phyloP scores from a whole-genome alignment of 2,329 filamentous ascomycete species.

The Talaromyces sp. region DNA sequence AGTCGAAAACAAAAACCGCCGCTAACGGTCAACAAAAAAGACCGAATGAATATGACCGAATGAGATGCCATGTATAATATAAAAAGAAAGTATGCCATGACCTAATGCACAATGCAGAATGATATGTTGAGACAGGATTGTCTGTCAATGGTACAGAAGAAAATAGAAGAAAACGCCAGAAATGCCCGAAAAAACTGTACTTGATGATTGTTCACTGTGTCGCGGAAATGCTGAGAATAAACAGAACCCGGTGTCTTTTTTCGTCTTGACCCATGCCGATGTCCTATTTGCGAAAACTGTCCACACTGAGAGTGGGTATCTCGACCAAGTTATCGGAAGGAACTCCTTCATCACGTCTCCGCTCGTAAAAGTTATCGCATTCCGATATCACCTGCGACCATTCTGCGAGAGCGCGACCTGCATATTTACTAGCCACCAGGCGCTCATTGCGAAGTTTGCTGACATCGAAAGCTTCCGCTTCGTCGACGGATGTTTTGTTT shows the following conservation, averaged over 20 bases:
- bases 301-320: constrained; percentile 58
- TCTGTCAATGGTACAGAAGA: background rate
- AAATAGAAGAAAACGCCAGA: background rate
- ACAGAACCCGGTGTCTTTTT: background rate
- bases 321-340: constrained; percentile 54
- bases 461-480: constrained; percentile 2
- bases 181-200: background rate
- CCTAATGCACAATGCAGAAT: background rate
- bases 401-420: constrained; percentile 59
- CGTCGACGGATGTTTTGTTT: constrained; percentile 6
- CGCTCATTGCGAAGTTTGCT: constrained; percentile 20
- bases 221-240: background rate
- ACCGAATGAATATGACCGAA: background rate
- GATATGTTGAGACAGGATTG: background rate
- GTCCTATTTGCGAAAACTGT: constrained; percentile 51
- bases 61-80: background rate
- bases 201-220: background rate
- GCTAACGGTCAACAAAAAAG: background rate
- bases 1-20: background rate
- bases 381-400: constrained; percentile 59
- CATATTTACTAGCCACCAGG: constrained; percentile 49
- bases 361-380: constrained; percentile 59
- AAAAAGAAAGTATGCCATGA: background rate
- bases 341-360: constrained; percentile 58
- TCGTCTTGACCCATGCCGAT: background rate